phyloP scores from a whole-genome alignment of 164 flowering plant genomes.

The Euptelea pleiosperma region DNA sequence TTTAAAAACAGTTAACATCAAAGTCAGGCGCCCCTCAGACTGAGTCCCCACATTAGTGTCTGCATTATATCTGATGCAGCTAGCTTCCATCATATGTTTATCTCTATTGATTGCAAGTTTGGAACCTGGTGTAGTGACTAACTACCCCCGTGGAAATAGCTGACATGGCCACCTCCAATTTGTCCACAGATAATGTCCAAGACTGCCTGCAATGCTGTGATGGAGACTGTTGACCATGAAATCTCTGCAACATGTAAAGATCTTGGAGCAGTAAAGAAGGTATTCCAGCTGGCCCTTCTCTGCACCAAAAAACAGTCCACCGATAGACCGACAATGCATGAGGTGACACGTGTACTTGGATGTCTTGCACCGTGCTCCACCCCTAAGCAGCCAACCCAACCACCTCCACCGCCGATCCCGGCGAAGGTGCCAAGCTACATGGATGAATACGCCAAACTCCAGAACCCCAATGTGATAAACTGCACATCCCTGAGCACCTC shows the following conservation, averaged over 20 bases:
- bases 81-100: too few species aligned
- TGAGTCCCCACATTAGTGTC: too few species aligned
- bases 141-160: background rate
- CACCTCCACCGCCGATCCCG: slow-evolving; percentile 20
- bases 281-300: slow-evolving; percentile 86
- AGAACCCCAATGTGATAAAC: slow-evolving; percentile 60
- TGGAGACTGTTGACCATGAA: slow-evolving; percentile 91
- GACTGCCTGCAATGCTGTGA: slow-evolving; percentile 82
- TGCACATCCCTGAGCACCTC: slow-evolving; percentile 80
- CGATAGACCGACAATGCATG: slow-evolving; percentile 95
- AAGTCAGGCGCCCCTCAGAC: too few species aligned
- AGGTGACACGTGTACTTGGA: slow-evolving; percentile 74
- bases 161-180: background rate
- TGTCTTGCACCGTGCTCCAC: slow-evolving; percentile 39
- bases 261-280: slow-evolving; percentile 76
- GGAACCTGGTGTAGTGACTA: too few species aligned
- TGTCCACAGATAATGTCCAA: slow-evolving; percentile 62
- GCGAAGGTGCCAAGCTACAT: slow-evolving; percentile 52
- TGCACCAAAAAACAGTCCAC: slow-evolving; percentile 85
- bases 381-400: slow-evolving; percentile 21
- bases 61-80: too few species aligned
- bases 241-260: slow-evolving; percentile 78
- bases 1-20: too few species aligned
- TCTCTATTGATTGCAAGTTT: too few species aligned
- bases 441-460: slow-evolving; percentile 72